phyloP scores from a whole-genome alignment of 192 early-diverging fungal genomes.

The Coemansia sp. region DNA sequence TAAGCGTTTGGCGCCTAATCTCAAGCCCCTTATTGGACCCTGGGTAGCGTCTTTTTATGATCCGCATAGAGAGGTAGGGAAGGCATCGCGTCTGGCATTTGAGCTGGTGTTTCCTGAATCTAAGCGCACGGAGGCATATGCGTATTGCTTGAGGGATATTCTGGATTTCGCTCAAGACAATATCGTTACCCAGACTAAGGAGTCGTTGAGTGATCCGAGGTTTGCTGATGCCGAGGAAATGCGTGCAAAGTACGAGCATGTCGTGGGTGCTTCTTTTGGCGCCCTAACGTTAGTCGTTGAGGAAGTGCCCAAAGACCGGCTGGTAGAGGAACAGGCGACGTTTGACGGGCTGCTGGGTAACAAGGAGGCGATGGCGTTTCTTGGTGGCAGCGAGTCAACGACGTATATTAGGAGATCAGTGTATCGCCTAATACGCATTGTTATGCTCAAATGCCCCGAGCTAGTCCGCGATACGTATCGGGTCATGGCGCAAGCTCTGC shows the following conservation, averaged over 20 bases:
- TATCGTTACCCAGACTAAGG: conserved; percentile 75
- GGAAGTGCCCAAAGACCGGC: conserved; percentile 20
- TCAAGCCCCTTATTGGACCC: conserved; percentile 81
- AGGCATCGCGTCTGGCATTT: conserved; percentile 54
- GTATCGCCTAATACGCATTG: conserved; percentile 34
- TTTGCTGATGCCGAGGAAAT: conserved; percentile 40
- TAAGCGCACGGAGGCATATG: conserved; percentile 76
- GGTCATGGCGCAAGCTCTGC: conserved; percentile 63
- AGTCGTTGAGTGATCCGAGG: conserved; percentile 73
- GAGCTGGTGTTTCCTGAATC: conserved; percentile 81
- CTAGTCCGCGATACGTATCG: conserved; percentile 49
- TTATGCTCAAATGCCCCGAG: conserved; percentile 49
- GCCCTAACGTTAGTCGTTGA: conserved; percentile 34
- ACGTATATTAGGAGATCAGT: conserved; percentile 43
- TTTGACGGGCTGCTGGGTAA: conserved; percentile 35
- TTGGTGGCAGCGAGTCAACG: conserved; percentile 23
- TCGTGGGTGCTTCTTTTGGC: conserved; percentile 49
- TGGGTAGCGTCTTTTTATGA: conserved; percentile 90
- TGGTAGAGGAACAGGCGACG: conserved; percentile 34
- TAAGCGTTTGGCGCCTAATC: conserved; percentile 76
- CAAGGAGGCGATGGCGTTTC: conserved; percentile 17
- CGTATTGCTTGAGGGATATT: conserved; percentile 79
- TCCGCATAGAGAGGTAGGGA: conserved; percentile 75
- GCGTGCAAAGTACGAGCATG: conserved; percentile 51
- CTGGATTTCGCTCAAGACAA: conserved; percentile 70